A percentile compares a stretch with the other conserved stretches of the same genome.
phyloP scores from a whole-genome alignment of 805 yeast species.

The Ogataea ganodermae region DNA sequence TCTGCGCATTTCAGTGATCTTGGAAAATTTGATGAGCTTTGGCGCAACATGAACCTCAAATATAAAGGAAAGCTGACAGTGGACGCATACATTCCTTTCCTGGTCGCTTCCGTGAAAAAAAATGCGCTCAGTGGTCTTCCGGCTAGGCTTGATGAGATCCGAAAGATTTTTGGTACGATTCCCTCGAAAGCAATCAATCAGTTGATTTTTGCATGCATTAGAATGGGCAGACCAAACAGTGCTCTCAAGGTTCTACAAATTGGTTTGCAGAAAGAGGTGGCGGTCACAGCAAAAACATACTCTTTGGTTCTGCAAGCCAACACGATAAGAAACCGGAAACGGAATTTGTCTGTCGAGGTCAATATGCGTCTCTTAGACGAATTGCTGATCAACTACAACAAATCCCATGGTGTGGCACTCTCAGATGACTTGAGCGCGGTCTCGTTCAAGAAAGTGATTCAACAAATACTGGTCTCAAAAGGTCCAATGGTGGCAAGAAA shows the following conservation, averaged over 20 bases:
- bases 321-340: conserved; percentile 13
- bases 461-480: conserved; percentile 20
- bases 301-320: conserved; percentile 32
- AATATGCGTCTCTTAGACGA: conserved; percentile 27
- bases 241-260: conserved; percentile 23
- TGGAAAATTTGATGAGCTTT: conserved; percentile 21
- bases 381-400: conserved; percentile 21
- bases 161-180: conserved; percentile 12
- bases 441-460: conserved; percentile 26
- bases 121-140: conserved; percentile 19
- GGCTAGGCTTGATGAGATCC: conserved; percentile 19
- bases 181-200: conserved; percentile 30
- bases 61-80: conserved; percentile 15
- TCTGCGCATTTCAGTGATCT: conserved; percentile 21
- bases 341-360: conserved; percentile 21
- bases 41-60: conserved; percentile 20
- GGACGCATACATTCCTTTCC: conserved; percentile 22
- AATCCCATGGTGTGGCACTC: conserved; percentile 25
- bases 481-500: conserved; percentile 29
- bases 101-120: conserved; percentile 25
- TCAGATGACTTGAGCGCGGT: conserved; percentile 30
- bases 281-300: conserved; percentile 29
- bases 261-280: conserved; percentile 18
- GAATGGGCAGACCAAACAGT: conserved; percentile 21
- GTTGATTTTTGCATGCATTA: conserved; percentile 27